Percentiles rank a stretch among this genome's conserved stretches.
phyloP scores from a whole-genome alignment of 2,329 filamentous ascomycete species.

The Achaetomium macrosporum region DNA sequence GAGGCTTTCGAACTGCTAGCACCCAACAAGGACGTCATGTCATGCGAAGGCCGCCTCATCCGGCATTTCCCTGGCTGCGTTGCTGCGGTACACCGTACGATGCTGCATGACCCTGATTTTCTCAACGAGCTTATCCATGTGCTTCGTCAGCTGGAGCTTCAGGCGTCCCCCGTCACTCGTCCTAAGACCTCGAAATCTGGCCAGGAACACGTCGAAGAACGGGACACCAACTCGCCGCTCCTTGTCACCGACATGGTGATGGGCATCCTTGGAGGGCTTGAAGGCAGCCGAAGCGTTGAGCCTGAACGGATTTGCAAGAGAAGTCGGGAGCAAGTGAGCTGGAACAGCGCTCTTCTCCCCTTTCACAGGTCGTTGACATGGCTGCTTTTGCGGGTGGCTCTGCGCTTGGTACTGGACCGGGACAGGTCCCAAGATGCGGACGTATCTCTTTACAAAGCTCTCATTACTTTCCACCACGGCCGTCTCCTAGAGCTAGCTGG shows the following conservation, averaged over 20 bases:
- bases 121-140: slow-evolving; percentile 3
- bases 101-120: slow-evolving; percentile 3
- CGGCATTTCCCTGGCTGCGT: slow-evolving; percentile 20
- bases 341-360: background rate
- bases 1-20: slow-evolving; percentile 22
- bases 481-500: slow-evolving; percentile 7
- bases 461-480: slow-evolving; percentile 17
- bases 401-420: slow-evolving; percentile 19
- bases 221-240: slow-evolving; percentile 15
- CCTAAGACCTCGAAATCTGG: slow-evolving; percentile 12
- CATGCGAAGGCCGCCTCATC: slow-evolving; percentile 15
- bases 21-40: slow-evolving; percentile 18
- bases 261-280: slow-evolving; percentile 11
- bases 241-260: slow-evolving; percentile 18
- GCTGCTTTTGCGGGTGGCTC: slow-evolving; percentile 20
- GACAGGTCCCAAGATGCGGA: background rate
- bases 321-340: slow-evolving; percentile 21
- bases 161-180: slow-evolving; percentile 4
- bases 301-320: slow-evolving; percentile 14
- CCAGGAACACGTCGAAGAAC: background rate
- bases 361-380: slow-evolving; percentile 20
- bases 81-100: background rate
- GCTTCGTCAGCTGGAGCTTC: slow-evolving; percentile 9
- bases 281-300: slow-evolving; percentile 1
- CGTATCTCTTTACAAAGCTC: slow-evolving; percentile 14